Base-by-base conservation (phyloP, 208 protist genomes). In the Trypanosoma caninum region DNA sequence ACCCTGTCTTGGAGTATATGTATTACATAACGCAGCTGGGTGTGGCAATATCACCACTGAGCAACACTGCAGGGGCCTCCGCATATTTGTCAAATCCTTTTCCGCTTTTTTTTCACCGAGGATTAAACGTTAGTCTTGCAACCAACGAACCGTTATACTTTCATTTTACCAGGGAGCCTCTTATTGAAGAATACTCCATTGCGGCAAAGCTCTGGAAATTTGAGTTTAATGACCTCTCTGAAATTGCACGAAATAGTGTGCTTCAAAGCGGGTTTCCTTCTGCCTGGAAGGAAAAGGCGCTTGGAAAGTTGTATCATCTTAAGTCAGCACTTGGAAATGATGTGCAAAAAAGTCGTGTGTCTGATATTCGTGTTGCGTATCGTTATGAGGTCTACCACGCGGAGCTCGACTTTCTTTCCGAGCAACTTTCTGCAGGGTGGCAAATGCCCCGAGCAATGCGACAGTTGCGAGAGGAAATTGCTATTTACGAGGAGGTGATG, bases 181-280 rank as follows among this genome's bases (percentile, higher is more conserved):
- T 99, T 4, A 92, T 99, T 37, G 98, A 99, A 75, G 98, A 99
- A 79, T 99, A 99, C 76, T 89, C 82, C 56, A 96, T 99, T 57
- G 97, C 97, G 0, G 86, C 95, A n/a, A 98, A 99, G 78, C 74
- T 98, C 48, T 99, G 94, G 91, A 79, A 96, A 62, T 81, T 99
- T n/a, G 91, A 94, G 55, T 89, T 95, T 33, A 92, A 92, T 60
- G 98, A 99, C 70, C 75, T 99, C 22, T 99, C 93, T 50, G 98
- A 99, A 74, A 97, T 99, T 53, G 98, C 98, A n/a, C 89, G 95
- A 28, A 99, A 99, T 72, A 93, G 76, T 31, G 97, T 99, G 5
- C 65, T 97, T 20, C 91, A 98, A 69, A 91, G 82, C 61, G 97
- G 97, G 25, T 99, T 98, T 59, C 87, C 96, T 41, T 80, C 91